A percentile compares a stretch with the other conserved stretches of the same genome.
Evolutionary conservation across 208 protist genomes (phyloP).

Genomic region (Leptomonas pyrrhocoris): DNA sequence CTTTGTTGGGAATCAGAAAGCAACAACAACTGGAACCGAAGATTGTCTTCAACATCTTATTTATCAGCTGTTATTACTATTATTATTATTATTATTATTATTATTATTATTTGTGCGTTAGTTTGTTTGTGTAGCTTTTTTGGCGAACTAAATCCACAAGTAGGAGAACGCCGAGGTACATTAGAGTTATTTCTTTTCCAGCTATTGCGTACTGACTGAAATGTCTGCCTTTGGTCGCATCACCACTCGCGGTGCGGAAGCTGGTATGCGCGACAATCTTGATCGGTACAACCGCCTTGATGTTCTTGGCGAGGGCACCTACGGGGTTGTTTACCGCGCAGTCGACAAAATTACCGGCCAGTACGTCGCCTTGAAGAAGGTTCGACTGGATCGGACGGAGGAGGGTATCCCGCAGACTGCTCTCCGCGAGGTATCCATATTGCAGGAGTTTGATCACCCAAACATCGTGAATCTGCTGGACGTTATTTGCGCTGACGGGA

Average conservation of each 20-base stretch:
- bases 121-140: slow-evolving; percentile 14
- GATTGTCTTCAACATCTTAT: slow-evolving; percentile 1
- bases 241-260: slow-evolving; percentile 38
- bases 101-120: slow-evolving; percentile 13
- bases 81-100: slow-evolving; percentile 37
- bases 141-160: background rate
- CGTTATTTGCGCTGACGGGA: slow-evolving; percentile 88
- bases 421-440: slow-evolving; percentile 97
- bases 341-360: slow-evolving; percentile 80
- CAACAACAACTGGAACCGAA: no score
- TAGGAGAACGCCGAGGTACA: background rate
- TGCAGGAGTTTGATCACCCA: slow-evolving; percentile 97
- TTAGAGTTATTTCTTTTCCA: slow-evolving; percentile 3
- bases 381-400: slow-evolving; percentile 96
- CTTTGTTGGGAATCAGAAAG: no score
- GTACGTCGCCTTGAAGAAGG: slow-evolving; percentile 98
- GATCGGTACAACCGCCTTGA: slow-evolving; percentile 90
- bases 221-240: slow-evolving; percentile 65
- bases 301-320: slow-evolving; percentile 93
- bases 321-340: slow-evolving; percentile 92
- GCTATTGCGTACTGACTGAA: background rate
- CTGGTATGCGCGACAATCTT: slow-evolving; percentile 58
- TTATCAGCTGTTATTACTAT: slow-evolving; percentile 20
- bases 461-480: slow-evolving; percentile 96
- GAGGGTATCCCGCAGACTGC: slow-evolving; percentile 98